Base-by-base conservation (phyloP, 352 stramenopile genomes). In the Globisporangium echinulatum region DNA sequence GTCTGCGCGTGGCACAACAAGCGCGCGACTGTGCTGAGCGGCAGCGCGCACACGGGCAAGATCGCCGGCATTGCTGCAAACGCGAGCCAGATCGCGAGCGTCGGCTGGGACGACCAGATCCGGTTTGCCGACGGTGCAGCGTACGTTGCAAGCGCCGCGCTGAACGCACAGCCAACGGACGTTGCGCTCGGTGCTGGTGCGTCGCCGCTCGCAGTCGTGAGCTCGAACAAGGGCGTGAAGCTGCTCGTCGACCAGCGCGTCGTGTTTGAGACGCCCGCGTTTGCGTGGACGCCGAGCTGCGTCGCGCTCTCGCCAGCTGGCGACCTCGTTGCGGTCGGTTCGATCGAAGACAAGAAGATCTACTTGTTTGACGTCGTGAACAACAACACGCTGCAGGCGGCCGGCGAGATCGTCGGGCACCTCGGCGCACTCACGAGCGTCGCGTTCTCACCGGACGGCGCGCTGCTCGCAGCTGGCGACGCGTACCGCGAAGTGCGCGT, bases 41-140 rank as follows among this genome's bases (percentile, higher is more conserved):
- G 81, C 10, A 70, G 51, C 3, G 71, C 71, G 39, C 79, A 90
- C 68, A 89, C 74, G 19, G 74, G 64, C 51, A 96, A 96, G 74
- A 88, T 92, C 59, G 90, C 85, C 7, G 83, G 80, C 42, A 94
- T 96, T 48, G 69, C 78, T 14, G 77, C 78, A 2, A 85, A 79
- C 44, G 67, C 59, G n/a, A 77, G 63, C 37, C 76, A 79, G 44
- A 72, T 97, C 7, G 78, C 88, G 5, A 97, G 82, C 58, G 79
- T 85, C 11, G 92, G 87, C 33, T 98, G 94, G 94, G 94, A 98
- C 58, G 94, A 98, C 64, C 87, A 86, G 42, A 66, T 95, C 10
- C 82, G 87, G 40, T 95, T 94, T 44, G 68, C 78, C 0, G 72
- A 80, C 49, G 74, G 69, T n/a, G 62, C 38, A 19, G 70, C 83